Percentiles rank a stretch among this genome's conserved stretches.
Conservation (phyloP, 148 eudicot genomes). For the Pharnaceum exiguum region DNA sequence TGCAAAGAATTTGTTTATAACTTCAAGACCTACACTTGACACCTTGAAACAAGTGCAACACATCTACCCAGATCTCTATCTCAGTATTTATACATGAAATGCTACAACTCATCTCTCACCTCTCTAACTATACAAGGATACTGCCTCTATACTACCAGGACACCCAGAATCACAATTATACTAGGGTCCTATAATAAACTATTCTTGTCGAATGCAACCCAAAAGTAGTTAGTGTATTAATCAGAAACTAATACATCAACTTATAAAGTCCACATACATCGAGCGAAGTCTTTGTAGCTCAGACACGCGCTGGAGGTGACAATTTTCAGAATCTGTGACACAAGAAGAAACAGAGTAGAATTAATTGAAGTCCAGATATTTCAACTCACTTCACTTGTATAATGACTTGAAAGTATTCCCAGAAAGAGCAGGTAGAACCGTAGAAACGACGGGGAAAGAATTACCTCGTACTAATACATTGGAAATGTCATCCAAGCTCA, state of each 20-base stretch:
- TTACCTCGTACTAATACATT: constrained; percentile 74
- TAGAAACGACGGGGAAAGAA: constrained; percentile 2
- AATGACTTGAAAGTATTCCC: no score
- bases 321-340: constrained; percentile 35
- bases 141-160: no score
- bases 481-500: constrained; percentile 76
- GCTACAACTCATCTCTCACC: neutral
- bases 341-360: no score
- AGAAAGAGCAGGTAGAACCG: neutral
- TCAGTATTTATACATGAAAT: neutral
- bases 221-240: neutral
- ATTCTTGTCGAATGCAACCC: neutral
- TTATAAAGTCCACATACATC: constrained; percentile 51
- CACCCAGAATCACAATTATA: no score
- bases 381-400: no score
- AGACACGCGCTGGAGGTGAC: constrained; percentile 89
- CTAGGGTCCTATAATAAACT: neutral
- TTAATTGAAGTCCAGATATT: no score
- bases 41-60: constrained; percentile 7
- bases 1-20: constrained; percentile 17
- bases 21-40: no score
- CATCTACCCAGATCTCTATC: neutral
- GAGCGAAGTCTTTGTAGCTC: constrained; percentile 97
- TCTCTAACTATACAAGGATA: no score
- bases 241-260: neutral